A percentile compares a stretch with the other conserved stretches of the same genome.
Evolutionary conservation across 2,329 filamentous ascomycete species (phyloP).

Genomic region (Fusarium annulatum): DNA sequence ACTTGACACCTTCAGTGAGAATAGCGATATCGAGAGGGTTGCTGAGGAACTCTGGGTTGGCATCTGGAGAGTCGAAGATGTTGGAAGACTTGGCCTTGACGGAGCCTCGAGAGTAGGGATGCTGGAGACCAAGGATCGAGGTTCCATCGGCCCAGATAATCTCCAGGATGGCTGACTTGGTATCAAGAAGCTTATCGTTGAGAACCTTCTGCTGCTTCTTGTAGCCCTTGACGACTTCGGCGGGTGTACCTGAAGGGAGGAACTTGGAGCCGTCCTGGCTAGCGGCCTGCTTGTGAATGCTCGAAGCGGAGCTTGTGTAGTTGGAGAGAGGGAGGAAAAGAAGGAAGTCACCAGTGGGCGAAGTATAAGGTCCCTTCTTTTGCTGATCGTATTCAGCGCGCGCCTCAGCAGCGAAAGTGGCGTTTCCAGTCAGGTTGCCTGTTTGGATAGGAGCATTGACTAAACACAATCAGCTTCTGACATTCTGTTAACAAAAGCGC

Average conservation of each 20-base stretch:
- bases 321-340: slow-evolving; percentile 29
- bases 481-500: fast-evolving
- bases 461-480: not conserved
- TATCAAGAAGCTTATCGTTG: slow-evolving; percentile 17
- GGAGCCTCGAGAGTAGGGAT: slow-evolving; percentile 39
- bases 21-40: slow-evolving; percentile 33
- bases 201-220: slow-evolving; percentile 30
- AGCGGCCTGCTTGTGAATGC: slow-evolving; percentile 12
- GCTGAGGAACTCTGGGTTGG: slow-evolving; percentile 31
- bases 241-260: slow-evolving; percentile 13
- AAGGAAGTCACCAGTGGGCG: slow-evolving; percentile 29
- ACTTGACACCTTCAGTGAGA: slow-evolving; percentile 22
- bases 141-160: slow-evolving; percentile 34
- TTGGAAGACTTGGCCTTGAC: slow-evolving; percentile 29
- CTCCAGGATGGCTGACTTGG: slow-evolving; percentile 28
- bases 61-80: slow-evolving; percentile 30
- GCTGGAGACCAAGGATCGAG: slow-evolving; percentile 29
- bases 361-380: slow-evolving; percentile 24
- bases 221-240: slow-evolving; percentile 28
- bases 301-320: slow-evolving; percentile 8
- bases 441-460: slow-evolving; percentile 26
- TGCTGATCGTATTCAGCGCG: slow-evolving; percentile 15
- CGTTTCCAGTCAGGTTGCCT: slow-evolving; percentile 25
- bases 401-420: slow-evolving; percentile 29
- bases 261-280: slow-evolving; percentile 23